Conservation (phyloP, 2,329 filamentous ascomycete genomes). For the Rhynchosporium secalis region DNA sequence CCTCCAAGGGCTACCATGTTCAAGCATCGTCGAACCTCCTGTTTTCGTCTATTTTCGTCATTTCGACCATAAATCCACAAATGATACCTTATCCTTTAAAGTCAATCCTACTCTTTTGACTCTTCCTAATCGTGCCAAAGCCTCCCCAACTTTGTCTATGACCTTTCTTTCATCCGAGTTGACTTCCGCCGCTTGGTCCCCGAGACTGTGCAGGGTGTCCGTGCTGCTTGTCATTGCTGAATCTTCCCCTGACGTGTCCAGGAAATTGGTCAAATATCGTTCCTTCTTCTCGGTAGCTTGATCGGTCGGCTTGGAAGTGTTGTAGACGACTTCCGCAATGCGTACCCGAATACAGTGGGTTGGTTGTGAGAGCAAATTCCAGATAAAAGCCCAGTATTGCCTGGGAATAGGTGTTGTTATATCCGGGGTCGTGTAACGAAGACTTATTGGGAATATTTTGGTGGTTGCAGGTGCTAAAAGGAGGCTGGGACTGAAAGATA, state of each 20-base stretch:
- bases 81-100: constrained; percentile 77
- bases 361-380: constrained; percentile 79
- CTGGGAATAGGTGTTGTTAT: constrained; percentile 88
- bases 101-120: constrained; percentile 88
- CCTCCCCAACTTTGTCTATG: constrained; percentile 78
- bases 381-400: constrained; percentile 71
- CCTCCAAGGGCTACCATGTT: background rate
- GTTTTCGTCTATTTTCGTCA: constrained; percentile 32
- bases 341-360: constrained; percentile 90
- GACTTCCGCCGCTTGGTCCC: constrained; percentile 31
- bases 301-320: constrained; percentile 44
- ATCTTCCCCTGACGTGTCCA: constrained; percentile 35
- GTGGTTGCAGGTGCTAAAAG: constrained; percentile 64
- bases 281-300: constrained; percentile 35
- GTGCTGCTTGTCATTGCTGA: constrained; percentile 37
- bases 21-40: background rate
- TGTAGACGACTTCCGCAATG: constrained; percentile 74
- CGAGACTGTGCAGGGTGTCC: constrained; percentile 35
- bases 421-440: constrained; percentile 86
- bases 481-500: constrained; percentile 79
- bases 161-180: constrained; percentile 63
- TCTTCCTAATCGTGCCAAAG: constrained; percentile 80
- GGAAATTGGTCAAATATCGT: constrained; percentile 39
- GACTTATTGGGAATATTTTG: constrained; percentile 85
- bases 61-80: constrained; percentile 70